These are phyloP conservation scores for Ceratocystis albifundus DNA, from an alignment of 2,329 filamentous ascomycete genomes.

Conservation along the genomic window DNA sequence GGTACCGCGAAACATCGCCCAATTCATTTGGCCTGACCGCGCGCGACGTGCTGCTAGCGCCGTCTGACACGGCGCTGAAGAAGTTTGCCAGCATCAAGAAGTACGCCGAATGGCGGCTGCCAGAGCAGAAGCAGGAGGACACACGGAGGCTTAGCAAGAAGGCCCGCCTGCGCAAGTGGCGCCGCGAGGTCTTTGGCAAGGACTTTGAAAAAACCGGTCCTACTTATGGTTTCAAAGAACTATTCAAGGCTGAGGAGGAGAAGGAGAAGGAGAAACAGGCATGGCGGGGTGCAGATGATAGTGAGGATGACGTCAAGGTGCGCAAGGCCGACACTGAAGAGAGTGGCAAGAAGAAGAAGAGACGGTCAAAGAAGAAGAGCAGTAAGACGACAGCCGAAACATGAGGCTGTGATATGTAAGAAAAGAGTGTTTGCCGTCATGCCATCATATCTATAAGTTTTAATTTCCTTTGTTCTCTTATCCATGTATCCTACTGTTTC, in stretches of 20 bases:
- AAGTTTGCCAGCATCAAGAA: slow-evolving; percentile 91
- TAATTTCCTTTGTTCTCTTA: not conserved
- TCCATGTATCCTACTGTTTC: no score
- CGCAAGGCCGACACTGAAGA: slow-evolving; percentile 27
- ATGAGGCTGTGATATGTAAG: not conserved
- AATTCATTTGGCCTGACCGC: slow-evolving; percentile 80
- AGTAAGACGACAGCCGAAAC: slow-evolving; percentile 31
- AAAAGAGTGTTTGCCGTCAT: not conserved
- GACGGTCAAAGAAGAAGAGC: slow-evolving; percentile 42
- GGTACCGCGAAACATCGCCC: slow-evolving; percentile 89
- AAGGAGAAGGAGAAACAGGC: slow-evolving; percentile 25
- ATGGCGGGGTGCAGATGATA: slow-evolving; percentile 6
- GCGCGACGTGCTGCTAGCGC: slow-evolving; percentile 78
- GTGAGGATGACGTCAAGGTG: slow-evolving; percentile 27
- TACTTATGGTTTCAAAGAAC: slow-evolving; percentile 44
- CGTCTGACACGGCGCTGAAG: slow-evolving; percentile 75
- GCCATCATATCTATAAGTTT: slow-evolving; percentile 12
- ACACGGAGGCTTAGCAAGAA: slow-evolving; percentile 87
- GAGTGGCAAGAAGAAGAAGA: slow-evolving; percentile 35
- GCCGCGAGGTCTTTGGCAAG: slow-evolving; percentile 49
- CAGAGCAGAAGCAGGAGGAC: slow-evolving; percentile 79
- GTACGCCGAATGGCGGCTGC: slow-evolving; percentile 76
- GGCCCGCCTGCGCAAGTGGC: slow-evolving; percentile 78
- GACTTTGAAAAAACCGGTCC: slow-evolving; percentile 47
- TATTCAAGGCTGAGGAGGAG: slow-evolving; percentile 27